These are phyloP conservation scores for Metschnikowia matae DNA, from an alignment of 805 yeast genomes.

Conservation along the genomic window DNA sequence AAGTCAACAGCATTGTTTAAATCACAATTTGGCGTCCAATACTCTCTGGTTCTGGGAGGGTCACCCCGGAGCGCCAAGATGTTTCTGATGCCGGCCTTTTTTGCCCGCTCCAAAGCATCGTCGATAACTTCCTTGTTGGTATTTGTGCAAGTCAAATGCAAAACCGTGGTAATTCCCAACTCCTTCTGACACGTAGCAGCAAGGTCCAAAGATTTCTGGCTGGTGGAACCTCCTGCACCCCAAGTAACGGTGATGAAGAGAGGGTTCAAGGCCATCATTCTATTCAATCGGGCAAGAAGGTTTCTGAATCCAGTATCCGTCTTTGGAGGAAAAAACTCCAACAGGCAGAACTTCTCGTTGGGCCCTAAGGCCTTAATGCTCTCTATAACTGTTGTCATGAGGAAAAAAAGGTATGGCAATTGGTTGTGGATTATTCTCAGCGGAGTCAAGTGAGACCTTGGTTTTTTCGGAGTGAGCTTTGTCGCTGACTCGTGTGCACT, in stretches of 20 bases:
- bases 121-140: conserved; percentile 76
- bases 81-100: conserved; percentile 74
- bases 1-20: conserved; percentile 82
- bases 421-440: neutral
- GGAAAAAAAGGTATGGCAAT: neutral
- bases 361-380: conserved; percentile 41
- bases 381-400: conserved; percentile 18
- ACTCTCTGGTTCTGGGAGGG: conserved; percentile 78
- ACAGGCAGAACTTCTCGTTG: conserved; percentile 66
- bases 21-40: conserved; percentile 50
- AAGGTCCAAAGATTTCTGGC: conserved; percentile 78
- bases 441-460: neutral
- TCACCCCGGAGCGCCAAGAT: conserved; percentile 94
- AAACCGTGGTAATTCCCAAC: conserved; percentile 80
- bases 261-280: conserved; percentile 88
- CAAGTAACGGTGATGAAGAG: conserved; percentile 90
- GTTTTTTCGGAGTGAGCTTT: neutral
- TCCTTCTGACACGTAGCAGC: conserved; percentile 74
- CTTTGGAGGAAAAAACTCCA: conserved; percentile 97
- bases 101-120: conserved; percentile 68
- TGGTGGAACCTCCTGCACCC: conserved; percentile 98
- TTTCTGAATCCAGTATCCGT: conserved; percentile 86
- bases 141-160: conserved; percentile 95
- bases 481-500: conserved; percentile 10
- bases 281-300: conserved; percentile 75